Conservation (phyloP, 805 yeast genomes). For the Priceomyces melissophilus region DNA sequence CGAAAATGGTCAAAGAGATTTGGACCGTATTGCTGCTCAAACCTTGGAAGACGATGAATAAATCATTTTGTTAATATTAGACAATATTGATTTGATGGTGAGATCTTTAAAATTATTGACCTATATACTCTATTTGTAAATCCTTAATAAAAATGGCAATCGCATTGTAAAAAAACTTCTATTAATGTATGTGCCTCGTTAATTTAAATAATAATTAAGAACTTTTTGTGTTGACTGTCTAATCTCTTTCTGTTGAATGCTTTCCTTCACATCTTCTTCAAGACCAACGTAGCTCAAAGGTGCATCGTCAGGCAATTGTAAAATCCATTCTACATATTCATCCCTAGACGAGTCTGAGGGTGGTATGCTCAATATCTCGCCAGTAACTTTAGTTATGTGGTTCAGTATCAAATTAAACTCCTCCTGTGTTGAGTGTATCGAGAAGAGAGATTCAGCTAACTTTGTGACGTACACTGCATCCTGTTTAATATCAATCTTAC, state of each 20-base stretch:
- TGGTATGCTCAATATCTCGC: constrained; percentile 39
- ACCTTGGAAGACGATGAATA: constrained; percentile 86
- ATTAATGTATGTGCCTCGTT: constrained; percentile 3
- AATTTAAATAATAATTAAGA: background rate
- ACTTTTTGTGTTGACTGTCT: constrained; percentile 13
- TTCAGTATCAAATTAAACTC: constrained; percentile 41
- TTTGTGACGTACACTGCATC: constrained; percentile 38
- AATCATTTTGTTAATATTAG: constrained; percentile 11
- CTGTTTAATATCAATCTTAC: constrained; percentile 45
- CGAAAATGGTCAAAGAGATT: constrained; percentile 99
- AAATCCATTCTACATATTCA: constrained; percentile 48
- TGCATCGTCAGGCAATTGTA: constrained; percentile 47
- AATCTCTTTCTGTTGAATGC: constrained; percentile 22
- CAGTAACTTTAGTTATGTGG: constrained; percentile 12
- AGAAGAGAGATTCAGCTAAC: constrained; percentile 40
- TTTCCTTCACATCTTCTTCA: constrained; percentile 38
- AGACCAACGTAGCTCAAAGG: constrained; percentile 56
- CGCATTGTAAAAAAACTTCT: constrained; percentile 16
- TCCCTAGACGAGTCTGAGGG: constrained; percentile 34
- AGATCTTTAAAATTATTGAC: constrained; percentile 6
- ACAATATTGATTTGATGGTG: constrained; percentile 7
- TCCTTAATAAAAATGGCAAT: constrained; percentile 13
- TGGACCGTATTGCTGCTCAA: constrained; percentile 99
- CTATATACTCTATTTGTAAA: constrained; percentile 11
- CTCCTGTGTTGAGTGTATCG: constrained; percentile 32